These are phyloP conservation scores for Tylopilus intermedius DNA, from an alignment of 768 basidiomycete species.

Conservation along the genomic window DNA sequence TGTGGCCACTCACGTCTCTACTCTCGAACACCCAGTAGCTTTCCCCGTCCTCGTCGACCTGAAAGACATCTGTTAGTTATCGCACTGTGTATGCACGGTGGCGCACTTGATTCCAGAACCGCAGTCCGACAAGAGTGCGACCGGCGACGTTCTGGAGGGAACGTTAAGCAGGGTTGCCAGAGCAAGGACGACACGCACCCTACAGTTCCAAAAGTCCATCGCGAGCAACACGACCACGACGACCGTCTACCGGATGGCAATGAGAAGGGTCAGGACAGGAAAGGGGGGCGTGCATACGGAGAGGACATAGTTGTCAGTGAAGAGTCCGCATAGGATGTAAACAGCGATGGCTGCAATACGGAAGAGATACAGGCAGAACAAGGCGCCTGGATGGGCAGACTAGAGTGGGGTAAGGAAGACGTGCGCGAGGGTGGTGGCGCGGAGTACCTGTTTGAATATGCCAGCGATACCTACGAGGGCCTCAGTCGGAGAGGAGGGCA, in stretches of 20 bases:
- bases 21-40: conserved; percentile 98
- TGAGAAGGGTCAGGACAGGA: not conserved
- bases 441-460: conserved; percentile 67
- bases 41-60: conserved; percentile 96
- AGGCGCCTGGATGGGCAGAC: conserved; percentile 76
- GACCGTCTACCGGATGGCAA: conserved; percentile 55
- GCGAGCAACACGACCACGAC: conserved; percentile 88
- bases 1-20: conserved; percentile 66
- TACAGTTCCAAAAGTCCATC: conserved; percentile 98
- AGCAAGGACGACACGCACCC: conserved; percentile 44
- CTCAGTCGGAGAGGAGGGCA: conserved; percentile 4
- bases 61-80: conserved; percentile 4
- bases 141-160: conserved; percentile 81
- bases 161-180: not conserved
- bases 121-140: conserved; percentile 84
- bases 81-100: not conserved
- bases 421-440: conserved; percentile 1
- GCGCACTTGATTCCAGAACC: conserved; percentile 93
- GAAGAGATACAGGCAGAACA: conserved; percentile 90
- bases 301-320: conserved; percentile 87
- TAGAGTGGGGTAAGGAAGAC: conserved; percentile 28
- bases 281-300: conserved; percentile 52
- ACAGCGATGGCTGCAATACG: conserved; percentile 82
- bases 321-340: conserved; percentile 90
- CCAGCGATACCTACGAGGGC: conserved; percentile 54